Percentiles rank a stretch among this genome's conserved stretches.
These are phyloP conservation scores for Pleurotus ostreatus DNA, from an alignment of 768 basidiomycete species.

Conservation along the genomic window DNA sequence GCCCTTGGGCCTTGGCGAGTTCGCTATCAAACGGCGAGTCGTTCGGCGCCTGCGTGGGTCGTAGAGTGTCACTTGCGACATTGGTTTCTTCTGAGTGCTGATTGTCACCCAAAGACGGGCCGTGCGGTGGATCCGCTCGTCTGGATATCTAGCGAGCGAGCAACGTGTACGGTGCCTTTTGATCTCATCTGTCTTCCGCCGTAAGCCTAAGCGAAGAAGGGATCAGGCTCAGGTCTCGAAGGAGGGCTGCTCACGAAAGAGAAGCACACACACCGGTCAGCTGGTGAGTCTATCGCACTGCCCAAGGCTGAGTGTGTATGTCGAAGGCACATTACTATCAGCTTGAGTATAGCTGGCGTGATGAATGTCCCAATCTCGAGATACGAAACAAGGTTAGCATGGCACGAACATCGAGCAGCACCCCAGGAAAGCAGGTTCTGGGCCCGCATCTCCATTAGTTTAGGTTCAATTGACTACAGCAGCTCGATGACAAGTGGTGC, in stretches of 20 bases:
- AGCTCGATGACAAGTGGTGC: no score
- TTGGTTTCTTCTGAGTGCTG: conserved; percentile 1
- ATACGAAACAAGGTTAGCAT: not conserved
- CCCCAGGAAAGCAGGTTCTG: not conserved
- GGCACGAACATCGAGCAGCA: not conserved
- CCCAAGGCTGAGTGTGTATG: not conserved
- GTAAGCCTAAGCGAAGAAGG: not conserved
- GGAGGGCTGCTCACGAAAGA: not conserved
- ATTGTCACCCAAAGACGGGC: not conserved
- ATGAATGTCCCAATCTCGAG: not conserved
- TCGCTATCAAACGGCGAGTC: not conserved
- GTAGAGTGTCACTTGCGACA: not conserved
- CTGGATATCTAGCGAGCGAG: not conserved
- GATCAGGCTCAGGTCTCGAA: not conserved
- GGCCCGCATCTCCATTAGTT: not conserved
- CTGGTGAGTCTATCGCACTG: not conserved
- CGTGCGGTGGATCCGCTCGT: not conserved
- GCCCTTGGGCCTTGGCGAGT: not conserved
- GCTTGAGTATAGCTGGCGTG: not conserved
- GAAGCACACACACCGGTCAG: not conserved
- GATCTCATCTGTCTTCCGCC: not conserved
- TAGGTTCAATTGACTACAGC: not conserved
- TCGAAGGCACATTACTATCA: not conserved
- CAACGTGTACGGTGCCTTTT: not conserved
- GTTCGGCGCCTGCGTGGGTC: conserved; percentile 3